These are phyloP conservation scores for Myotisia sp. DNA, from an alignment of 2,329 filamentous ascomycete species.

Conservation along the genomic window DNA sequence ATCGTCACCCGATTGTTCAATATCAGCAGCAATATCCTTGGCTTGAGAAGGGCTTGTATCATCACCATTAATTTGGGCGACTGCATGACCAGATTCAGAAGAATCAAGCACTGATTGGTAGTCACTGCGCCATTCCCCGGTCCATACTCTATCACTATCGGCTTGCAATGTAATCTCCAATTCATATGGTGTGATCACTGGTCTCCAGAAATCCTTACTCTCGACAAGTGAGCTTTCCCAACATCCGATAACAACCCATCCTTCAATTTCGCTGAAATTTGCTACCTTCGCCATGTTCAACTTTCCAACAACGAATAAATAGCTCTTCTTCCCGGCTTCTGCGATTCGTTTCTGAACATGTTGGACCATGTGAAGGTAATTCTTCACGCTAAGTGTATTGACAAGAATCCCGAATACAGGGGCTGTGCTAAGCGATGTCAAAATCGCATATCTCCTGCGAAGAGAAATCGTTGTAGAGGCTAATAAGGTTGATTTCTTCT, in stretches of 20 bases:
- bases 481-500: slow-evolving; percentile 33
- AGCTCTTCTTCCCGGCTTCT: slow-evolving; percentile 78
- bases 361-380: slow-evolving; percentile 71
- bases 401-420: slow-evolving; percentile 87
- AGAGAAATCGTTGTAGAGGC: slow-evolving; percentile 45
- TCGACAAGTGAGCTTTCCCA: slow-evolving; percentile 94
- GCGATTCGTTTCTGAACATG: slow-evolving; percentile 59
- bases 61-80: slow-evolving; percentile 9
- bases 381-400: slow-evolving; percentile 83
- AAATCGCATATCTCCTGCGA: slow-evolving; percentile 73
- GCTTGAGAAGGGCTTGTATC: slow-evolving; percentile 11
- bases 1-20: slow-evolving; percentile 32
- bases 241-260: slow-evolving; percentile 94
- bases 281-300: slow-evolving; percentile 90
- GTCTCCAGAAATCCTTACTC: slow-evolving; percentile 73
- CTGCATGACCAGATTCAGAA: slow-evolving; percentile 13
- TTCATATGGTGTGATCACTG: slow-evolving; percentile 92
- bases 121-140: slow-evolving; percentile 74
- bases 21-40: slow-evolving; percentile 14
- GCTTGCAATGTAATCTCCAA: slow-evolving; percentile 60
- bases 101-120: slow-evolving; percentile 53
- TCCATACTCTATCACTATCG: slow-evolving; percentile 70
- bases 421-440: slow-evolving; percentile 64
- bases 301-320: slow-evolving; percentile 92
- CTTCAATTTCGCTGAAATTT: slow-evolving; percentile 89